Conservation (phyloP, 305 asterid genomes). For the Ilex paraguariensis region DNA sequence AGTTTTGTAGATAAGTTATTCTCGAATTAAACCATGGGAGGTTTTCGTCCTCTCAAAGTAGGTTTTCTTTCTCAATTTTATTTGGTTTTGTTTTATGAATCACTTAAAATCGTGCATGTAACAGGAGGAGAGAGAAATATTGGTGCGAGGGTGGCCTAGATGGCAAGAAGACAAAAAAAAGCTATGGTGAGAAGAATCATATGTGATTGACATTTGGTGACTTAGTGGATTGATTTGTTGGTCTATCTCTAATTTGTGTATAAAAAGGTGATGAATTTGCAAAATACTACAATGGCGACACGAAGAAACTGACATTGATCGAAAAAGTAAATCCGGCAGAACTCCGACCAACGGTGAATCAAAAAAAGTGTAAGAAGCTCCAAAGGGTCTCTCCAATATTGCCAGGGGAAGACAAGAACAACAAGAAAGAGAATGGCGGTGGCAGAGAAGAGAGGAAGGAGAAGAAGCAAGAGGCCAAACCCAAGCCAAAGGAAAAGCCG, state of each 20-base stretch:
- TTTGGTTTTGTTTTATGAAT: no score
- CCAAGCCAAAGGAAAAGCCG: slow-evolving; percentile 9
- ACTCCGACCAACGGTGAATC: slow-evolving; percentile 60
- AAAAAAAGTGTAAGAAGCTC: slow-evolving; percentile 54
- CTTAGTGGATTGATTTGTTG: no score
- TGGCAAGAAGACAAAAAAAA: no score
- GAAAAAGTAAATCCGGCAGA: slow-evolving; percentile 75
- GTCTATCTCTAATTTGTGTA: neutral
- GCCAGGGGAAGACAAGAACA: slow-evolving; percentile 24
- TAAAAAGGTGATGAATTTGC: no score
- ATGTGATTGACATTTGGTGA: neutral
- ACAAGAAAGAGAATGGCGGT: slow-evolving; percentile 12
- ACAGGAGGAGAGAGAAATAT: no score
- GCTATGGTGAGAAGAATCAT: no score
- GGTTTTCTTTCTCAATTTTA: no score
- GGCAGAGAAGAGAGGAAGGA: slow-evolving; percentile 23
- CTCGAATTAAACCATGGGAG: no score
- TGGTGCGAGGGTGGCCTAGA: no score
- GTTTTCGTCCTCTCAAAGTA: no score
- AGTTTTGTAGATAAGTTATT: no score
- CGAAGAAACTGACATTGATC: neutral
- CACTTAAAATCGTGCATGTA: no score
- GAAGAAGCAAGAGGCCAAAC: slow-evolving; percentile 20
- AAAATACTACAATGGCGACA: rapidly evolving
- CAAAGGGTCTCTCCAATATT: slow-evolving; percentile 52